Evolutionary conservation across 2,329 filamentous ascomycete genomes (phyloP).

Genomic region (Nemania sp.): DNA sequence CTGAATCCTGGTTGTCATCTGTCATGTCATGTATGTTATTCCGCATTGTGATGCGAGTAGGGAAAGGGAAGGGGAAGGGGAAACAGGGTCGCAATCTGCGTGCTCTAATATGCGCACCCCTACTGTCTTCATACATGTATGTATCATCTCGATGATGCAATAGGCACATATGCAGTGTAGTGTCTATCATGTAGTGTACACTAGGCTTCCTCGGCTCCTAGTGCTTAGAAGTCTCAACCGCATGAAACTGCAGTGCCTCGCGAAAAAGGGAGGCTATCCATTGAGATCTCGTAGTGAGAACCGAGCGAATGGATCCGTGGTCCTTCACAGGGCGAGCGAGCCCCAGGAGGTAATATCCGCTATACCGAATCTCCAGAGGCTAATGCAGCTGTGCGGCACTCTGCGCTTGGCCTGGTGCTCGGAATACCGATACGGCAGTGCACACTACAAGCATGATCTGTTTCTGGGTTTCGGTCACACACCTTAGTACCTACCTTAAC

Average conservation of each 20-base stretch:
- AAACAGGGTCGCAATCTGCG: background rate
- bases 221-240: background rate
- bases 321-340: constrained; percentile 8
- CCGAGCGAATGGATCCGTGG: constrained; percentile 20
- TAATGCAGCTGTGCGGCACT: constrained; percentile 14
- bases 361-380: constrained; percentile 1
- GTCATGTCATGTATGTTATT: background rate
- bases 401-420: constrained; percentile 5
- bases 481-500: too few relatives aligned
- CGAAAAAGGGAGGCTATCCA: background rate
- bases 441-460: background rate
- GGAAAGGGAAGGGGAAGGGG: background rate
- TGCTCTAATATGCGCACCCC: background rate
- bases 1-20: background rate
- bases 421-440: too few relatives aligned
- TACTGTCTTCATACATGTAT: background rate
- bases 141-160: background rate
- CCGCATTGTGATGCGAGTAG: too few relatives aligned
- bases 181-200: too few relatives aligned
- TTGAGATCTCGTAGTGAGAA: constrained; percentile 3
- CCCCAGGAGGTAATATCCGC: constrained; percentile 5
- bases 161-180: background rate
- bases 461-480: background rate
- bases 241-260: background rate
- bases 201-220: background rate